phyloP scores from a whole-genome alignment of 805 yeast genomes.

The Maudiozyma barnettii region DNA sequence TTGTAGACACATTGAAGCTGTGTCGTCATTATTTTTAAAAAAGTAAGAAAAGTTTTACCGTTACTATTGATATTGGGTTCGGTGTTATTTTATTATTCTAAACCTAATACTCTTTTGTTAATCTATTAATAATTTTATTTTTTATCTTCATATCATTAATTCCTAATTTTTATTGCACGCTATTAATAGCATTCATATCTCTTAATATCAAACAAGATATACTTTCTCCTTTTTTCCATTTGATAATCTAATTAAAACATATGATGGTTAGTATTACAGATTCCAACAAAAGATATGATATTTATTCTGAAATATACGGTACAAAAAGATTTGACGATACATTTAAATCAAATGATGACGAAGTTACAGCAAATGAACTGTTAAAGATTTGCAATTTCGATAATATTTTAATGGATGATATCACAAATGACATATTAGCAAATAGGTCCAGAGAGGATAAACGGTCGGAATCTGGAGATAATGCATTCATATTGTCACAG shows the following conservation, averaged over 20 bases:
- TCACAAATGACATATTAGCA: conserved; percentile 4
- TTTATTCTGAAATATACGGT: conserved; percentile 24
- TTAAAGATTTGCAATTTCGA: conserved; percentile 17
- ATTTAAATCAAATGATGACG: conserved; percentile 1
- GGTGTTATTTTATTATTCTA: too few species aligned
- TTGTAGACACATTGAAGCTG: too few species aligned
- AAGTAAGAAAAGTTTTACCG: too few species aligned
- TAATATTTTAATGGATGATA: conserved; percentile 13
- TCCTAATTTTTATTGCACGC: not conserved
- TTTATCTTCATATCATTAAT: not conserved
- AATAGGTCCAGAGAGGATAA: not conserved
- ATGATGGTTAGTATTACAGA: not conserved
- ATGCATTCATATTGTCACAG: conserved; percentile 8
- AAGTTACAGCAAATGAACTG: conserved; percentile 14
- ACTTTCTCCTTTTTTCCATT: not conserved
- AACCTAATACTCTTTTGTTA: too few species aligned
- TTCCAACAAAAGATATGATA: conserved; percentile 2
- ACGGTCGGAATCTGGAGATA: not conserved
- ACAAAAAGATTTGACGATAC: conserved; percentile 19
- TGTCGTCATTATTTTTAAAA: too few species aligned
- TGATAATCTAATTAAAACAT: not conserved
- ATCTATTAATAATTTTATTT: too few species aligned
- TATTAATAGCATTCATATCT: not conserved
- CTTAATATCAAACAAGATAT: not conserved
- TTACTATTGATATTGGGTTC: too few species aligned